Evolutionary conservation across 2,329 filamentous ascomycete genomes (phyloP).

Genomic region (Tricladium varicosporioides): DNA sequence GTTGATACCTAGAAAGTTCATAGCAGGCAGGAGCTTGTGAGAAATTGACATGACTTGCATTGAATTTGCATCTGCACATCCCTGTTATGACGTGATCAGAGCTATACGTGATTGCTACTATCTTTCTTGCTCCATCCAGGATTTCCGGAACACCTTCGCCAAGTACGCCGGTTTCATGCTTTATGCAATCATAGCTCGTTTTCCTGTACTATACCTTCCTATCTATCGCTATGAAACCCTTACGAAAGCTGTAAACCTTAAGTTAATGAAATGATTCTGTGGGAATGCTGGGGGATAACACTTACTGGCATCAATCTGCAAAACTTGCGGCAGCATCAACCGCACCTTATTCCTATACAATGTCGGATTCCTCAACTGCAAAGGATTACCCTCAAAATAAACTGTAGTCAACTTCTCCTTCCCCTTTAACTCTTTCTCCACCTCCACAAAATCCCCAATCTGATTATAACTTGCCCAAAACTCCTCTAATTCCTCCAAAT

Average conservation of each 20-base stretch:
- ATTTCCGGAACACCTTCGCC: neutral
- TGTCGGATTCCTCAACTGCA: constrained; percentile 76
- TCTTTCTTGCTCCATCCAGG: neutral
- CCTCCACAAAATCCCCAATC: constrained; percentile 74
- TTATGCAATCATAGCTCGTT: neutral
- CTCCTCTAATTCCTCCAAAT: constrained; percentile 74
- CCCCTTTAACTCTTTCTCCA: constrained; percentile 74
- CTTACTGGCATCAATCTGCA: constrained; percentile 97
- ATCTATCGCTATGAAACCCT: constrained; percentile 28
- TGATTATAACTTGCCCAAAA: constrained; percentile 93
- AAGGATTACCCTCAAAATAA: constrained; percentile 92
- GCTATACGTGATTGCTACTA: neutral
- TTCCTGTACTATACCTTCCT: neutral
- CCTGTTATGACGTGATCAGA: neutral
- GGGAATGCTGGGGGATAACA: constrained; percentile 33
- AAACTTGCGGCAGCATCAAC: constrained; percentile 80
- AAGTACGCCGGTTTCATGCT: neutral
- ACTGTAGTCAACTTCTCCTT: constrained; percentile 83
- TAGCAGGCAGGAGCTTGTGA: neutral
- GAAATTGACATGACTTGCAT: neutral
- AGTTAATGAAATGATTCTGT: constrained; percentile 8
- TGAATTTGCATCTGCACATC: neutral
- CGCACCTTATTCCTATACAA: constrained; percentile 93
- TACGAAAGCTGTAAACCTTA: constrained; percentile 27
- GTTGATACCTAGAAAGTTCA: constrained; percentile 7